Evolutionary conservation across 768 basidiomycete species (phyloP), one percentile per base, ranked within the genome.

Genomic region (Trametes punicea): DNA sequence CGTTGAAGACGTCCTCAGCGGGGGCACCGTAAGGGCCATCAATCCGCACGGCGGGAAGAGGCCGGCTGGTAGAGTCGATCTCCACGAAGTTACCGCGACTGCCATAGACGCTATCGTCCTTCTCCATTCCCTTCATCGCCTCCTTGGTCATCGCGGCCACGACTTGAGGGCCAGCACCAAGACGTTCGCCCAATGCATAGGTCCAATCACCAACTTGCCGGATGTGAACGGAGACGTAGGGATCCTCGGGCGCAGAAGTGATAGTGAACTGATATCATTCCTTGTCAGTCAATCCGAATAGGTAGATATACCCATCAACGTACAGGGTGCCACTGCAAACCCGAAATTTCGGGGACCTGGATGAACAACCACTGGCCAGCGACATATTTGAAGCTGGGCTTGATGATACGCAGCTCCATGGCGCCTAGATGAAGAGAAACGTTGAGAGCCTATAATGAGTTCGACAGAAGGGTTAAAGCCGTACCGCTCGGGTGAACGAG

Each of bases 21-120:
- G 93, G 93, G 16, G 94, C 91, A 61, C 94, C 94, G 64, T 90
- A 97, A 0, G 94, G 93, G 11, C 94, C 94, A 64, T 95, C 93
- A 60, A 95, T 86, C 49, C 89, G 78, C 20, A 94, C 79, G 6
- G 67, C 64, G 41, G 92, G 93, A 21, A 94, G 81, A 20, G 77
- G 70, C 41, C 77, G 77, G 20, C 77, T 68, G n/a, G 71, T 64
- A 46, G 72, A 69, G 55, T 88, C 87, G 42, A 95, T 75, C 68
- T 95, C 92, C 23, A 93, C 82, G 66, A 85, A 96, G 62, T 91
- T 82, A 30, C 90, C 89, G 64, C 89, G 90, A 44, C 74, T 74
- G 41, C 77, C 73, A 25, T 69, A 56, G 15, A 68, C 75, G 34
- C 63, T 61, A 31, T 80, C 73, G 46, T 81, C 78, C 72, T 85